These are phyloP conservation scores for Xylaria sp. DNA, from an alignment of 2,329 filamentous ascomycete species.

Conservation along the genomic window DNA sequence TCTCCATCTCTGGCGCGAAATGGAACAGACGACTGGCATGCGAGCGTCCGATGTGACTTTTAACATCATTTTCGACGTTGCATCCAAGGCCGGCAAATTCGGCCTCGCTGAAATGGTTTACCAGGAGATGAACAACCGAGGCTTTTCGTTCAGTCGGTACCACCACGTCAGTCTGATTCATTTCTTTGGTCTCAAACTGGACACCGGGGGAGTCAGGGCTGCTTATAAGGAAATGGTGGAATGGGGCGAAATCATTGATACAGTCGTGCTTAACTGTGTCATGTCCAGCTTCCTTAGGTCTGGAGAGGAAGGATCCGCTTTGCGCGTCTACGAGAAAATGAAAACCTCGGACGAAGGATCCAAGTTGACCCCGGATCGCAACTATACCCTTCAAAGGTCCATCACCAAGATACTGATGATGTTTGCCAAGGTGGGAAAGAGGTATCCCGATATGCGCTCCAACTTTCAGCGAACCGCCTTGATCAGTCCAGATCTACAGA, in stretches of 20 bases:
- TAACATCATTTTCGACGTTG: constrained; percentile 88
- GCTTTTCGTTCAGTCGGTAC: constrained; percentile 72
- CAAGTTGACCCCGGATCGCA: constrained; percentile 45
- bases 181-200: constrained; percentile 75
- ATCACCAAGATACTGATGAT: constrained; percentile 61
- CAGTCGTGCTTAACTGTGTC: constrained; percentile 82
- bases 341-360: constrained; percentile 58
- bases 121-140: constrained; percentile 74
- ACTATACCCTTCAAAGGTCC: constrained; percentile 51
- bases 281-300: constrained; percentile 77
- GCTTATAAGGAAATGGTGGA: constrained; percentile 85
- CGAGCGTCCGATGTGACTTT: constrained; percentile 79
- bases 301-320: constrained; percentile 75
- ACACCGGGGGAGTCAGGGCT: constrained; percentile 73
- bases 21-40: constrained; percentile 74
- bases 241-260: constrained; percentile 85
- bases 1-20: constrained; percentile 81
- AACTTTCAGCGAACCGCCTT: constrained; percentile 63
- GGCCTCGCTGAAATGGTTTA: constrained; percentile 82
- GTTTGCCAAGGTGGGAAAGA: constrained; percentile 57
- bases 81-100: constrained; percentile 84
- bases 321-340: constrained; percentile 84
- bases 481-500: constrained; percentile 74
- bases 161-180: constrained; percentile 83
- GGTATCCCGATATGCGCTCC: constrained; percentile 57